Evolutionary conservation across 129 eudicot genomes (phyloP).

Genomic region (Mikania micrantha): DNA sequence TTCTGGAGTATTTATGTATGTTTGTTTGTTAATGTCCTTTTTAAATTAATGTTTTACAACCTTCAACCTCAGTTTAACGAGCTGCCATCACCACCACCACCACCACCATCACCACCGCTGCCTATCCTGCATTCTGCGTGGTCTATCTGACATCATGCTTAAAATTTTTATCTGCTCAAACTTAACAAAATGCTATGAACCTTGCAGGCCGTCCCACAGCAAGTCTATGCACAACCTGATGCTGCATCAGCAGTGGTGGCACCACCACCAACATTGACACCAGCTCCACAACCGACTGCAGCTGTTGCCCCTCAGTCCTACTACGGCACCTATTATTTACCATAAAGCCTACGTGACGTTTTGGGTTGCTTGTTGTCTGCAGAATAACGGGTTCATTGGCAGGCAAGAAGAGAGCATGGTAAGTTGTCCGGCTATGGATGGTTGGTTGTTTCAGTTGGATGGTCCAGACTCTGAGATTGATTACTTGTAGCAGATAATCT

Average conservation of each 20-base stretch:
- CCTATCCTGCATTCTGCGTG: too few relatives aligned
- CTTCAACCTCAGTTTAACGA: too few relatives aligned
- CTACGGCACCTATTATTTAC: slow-evolving; percentile 50
- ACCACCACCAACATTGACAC: slow-evolving; percentile 30
- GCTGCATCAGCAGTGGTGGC: slow-evolving; percentile 5
- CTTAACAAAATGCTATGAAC: not conserved
- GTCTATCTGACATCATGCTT: too few relatives aligned
- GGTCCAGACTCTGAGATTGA: slow-evolving; percentile 1
- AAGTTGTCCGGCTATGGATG: not conserved
- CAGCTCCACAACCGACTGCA: slow-evolving; percentile 57
- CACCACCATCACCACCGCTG: too few relatives aligned
- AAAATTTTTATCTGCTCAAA: too few relatives aligned
- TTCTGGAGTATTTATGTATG: too few relatives aligned
- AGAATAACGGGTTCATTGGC: slow-evolving; percentile 3
- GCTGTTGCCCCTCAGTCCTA: slow-evolving; percentile 47
- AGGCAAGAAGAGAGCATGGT: slow-evolving; percentile 6
- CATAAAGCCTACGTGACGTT: not conserved
- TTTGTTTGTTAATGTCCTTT: too few relatives aligned
- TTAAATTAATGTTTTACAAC: too few relatives aligned
- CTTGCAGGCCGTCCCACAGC: slow-evolving; percentile 73
- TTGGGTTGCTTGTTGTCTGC: slow-evolving; percentile 11
- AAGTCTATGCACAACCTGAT: slow-evolving; percentile 59
- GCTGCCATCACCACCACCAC: too few relatives aligned
- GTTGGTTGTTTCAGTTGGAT: slow-evolving; percentile 5
- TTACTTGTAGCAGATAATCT: slow-evolving; percentile 3